phyloP scores from a whole-genome alignment of 2,329 filamentous ascomycete species.

The Sphaerostilbella broomeana region DNA sequence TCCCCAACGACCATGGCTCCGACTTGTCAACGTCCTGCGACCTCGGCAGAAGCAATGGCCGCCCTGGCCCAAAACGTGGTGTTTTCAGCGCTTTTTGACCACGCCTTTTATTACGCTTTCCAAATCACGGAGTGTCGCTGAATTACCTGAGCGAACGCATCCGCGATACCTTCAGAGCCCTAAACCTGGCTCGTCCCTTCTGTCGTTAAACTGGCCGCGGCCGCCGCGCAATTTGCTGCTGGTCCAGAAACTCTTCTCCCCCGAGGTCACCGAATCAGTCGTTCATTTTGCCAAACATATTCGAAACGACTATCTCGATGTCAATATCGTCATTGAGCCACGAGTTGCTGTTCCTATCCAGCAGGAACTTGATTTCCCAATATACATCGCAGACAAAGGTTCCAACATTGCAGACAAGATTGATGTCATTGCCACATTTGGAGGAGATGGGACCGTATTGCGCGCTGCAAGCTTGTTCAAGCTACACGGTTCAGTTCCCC shows the following conservation, averaged over 20 bases:
- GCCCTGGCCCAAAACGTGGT: not conserved
- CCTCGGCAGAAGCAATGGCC: constrained; percentile 1
- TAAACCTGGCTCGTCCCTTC: constrained; percentile 46
- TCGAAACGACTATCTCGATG: constrained; percentile 67
- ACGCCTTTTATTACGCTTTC: constrained; percentile 34
- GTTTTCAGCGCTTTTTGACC: constrained; percentile 40
- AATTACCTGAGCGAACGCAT: constrained; percentile 28
- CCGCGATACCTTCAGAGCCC: constrained; percentile 31
- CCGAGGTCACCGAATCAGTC: constrained; percentile 46
- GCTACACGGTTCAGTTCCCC: constrained; percentile 72
- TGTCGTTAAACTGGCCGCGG: constrained; percentile 48
- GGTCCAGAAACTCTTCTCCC: constrained; percentile 52
- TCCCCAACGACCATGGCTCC: constrained; percentile 9
- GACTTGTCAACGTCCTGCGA: constrained; percentile 7
- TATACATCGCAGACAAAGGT: constrained; percentile 53
- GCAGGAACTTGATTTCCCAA: constrained; percentile 61
- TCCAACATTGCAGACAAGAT: constrained; percentile 66
- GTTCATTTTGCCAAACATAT: constrained; percentile 63
- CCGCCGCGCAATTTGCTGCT: constrained; percentile 52
- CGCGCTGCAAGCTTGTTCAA: constrained; percentile 55
- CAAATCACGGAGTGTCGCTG: constrained; percentile 25
- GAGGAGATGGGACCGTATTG: constrained; percentile 59
- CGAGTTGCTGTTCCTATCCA: constrained; percentile 67
- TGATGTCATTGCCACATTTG: constrained; percentile 82
- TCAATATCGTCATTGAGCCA: constrained; percentile 78